phyloP scores from a whole-genome alignment of 768 basidiomycete genomes.

The Suillus variegatus region DNA sequence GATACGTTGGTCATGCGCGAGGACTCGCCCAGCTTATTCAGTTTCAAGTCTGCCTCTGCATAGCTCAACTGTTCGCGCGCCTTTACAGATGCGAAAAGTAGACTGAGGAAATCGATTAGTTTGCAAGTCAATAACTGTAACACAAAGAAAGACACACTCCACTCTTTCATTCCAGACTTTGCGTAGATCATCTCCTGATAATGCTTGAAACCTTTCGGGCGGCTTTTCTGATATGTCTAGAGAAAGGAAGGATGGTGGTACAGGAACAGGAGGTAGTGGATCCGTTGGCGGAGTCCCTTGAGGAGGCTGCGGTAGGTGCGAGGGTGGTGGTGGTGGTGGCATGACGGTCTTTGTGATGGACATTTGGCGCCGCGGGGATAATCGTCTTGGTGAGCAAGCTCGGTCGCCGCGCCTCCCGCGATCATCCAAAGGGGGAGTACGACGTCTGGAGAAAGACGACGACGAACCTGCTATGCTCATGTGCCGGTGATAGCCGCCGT shows the following conservation, averaged over 20 bases:
- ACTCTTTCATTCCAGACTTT: constrained; percentile 42
- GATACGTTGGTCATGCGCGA: constrained; percentile 24
- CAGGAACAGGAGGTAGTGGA: constrained; percentile 22
- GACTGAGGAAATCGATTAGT: constrained; percentile 23
- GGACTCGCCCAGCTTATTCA: constrained; percentile 27
- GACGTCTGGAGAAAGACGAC: constrained; percentile 4
- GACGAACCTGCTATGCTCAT: not conserved
- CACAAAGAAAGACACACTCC: constrained; percentile 31
- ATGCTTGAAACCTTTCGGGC: not conserved
- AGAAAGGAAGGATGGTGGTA: constrained; percentile 16
- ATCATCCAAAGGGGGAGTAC: constrained; percentile 12
- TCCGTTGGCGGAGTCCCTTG: not conserved
- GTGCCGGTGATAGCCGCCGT: constrained; percentile 9
- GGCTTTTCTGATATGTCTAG: not conserved
- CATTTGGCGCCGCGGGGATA: constrained; percentile 2
- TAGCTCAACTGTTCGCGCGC: constrained; percentile 34
- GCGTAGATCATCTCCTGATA: constrained; percentile 39
- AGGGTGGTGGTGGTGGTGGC: constrained; percentile 18
- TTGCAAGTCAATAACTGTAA: constrained; percentile 4
- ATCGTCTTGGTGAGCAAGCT: constrained; percentile 11
- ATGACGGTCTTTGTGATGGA: not conserved
- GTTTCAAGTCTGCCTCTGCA: constrained; percentile 35
- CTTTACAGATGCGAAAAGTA: constrained; percentile 36
- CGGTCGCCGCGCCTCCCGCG: constrained; percentile 10
- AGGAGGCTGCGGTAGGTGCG: constrained; percentile 23